Percentiles rank a stretch among this genome's conserved stretches.
These are phyloP conservation scores for Crepidotus variabilis DNA, from an alignment of 768 basidiomycete species.

Conservation along the genomic window DNA sequence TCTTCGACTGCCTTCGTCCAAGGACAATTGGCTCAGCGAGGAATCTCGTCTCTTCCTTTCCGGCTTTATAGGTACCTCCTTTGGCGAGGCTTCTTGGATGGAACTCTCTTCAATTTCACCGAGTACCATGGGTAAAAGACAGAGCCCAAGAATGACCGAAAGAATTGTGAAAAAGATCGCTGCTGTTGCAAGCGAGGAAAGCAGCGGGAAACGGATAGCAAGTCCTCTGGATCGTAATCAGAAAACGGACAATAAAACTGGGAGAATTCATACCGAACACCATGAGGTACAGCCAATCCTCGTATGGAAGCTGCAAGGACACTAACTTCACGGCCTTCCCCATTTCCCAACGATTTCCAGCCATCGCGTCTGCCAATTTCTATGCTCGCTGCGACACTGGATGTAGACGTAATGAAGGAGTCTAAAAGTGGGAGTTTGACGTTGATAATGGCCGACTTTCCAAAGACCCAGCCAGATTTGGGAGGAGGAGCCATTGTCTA, in stretches of 20 bases:
- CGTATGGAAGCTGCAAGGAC: constrained; percentile 58
- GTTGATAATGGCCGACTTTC: constrained; percentile 35
- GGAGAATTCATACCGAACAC: constrained; percentile 53
- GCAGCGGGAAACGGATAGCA: constrained; percentile 64
- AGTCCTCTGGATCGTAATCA: constrained; percentile 46
- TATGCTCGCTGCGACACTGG: constrained; percentile 53
- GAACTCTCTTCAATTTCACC: neutral
- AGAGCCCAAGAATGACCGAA: constrained; percentile 42
- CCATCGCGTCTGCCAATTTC: constrained; percentile 70
- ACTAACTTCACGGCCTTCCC: constrained; percentile 70
- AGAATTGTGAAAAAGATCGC: constrained; percentile 44
- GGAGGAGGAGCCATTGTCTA: constrained; percentile 60
- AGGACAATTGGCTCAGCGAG: neutral
- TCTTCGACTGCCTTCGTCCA: neutral
- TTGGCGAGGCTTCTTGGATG: neutral
- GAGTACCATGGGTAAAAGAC: constrained; percentile 38
- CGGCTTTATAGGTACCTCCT: constrained; percentile 1
- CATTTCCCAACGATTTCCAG: constrained; percentile 68
- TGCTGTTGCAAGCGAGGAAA: constrained; percentile 45
- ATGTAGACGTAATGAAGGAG: constrained; percentile 45
- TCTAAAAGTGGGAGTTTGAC: constrained; percentile 57
- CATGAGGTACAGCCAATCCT: constrained; percentile 62
- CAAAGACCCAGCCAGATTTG: constrained; percentile 34
- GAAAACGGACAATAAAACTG: neutral
- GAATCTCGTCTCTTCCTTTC: neutral